Conservation (phyloP, 2,329 filamentous ascomycete genomes). For the Colletotrichum viniferum region DNA sequence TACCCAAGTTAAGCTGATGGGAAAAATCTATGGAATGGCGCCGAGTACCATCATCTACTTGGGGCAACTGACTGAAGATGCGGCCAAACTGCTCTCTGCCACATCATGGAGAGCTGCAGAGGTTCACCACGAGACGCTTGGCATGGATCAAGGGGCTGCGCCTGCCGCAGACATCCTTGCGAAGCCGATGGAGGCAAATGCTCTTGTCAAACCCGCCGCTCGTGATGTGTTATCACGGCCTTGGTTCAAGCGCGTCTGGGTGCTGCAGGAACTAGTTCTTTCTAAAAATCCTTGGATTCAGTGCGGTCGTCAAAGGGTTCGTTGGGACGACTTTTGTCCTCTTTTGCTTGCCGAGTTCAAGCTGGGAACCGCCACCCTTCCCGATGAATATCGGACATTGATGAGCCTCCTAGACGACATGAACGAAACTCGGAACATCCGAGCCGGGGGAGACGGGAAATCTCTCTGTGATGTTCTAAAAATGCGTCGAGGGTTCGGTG, state of each 20-base stretch:
- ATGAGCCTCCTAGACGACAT: fast-evolving
- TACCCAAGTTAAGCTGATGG: slow-evolving; percentile 32
- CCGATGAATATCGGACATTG: fast-evolving
- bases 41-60: slow-evolving; percentile 8
- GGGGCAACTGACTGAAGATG: neutral
- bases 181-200: no score
- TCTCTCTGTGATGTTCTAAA: no score
- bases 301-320: slow-evolving; percentile 19
- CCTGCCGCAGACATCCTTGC: no score
- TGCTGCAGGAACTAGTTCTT: slow-evolving; percentile 31
- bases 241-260: slow-evolving; percentile 16
- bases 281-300: slow-evolving; percentile 27
- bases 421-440: no score
- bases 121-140: no score
- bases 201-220: neutral
- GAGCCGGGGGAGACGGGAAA: fast-evolving
- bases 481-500: no score
- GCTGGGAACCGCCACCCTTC: no score
- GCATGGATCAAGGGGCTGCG: no score
- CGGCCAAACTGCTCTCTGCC: neutral
- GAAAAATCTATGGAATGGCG: slow-evolving; percentile 29
- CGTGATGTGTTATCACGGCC: neutral
- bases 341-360: no score
- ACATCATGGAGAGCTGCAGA: neutral
- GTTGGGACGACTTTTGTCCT: neutral